Evolutionary conservation across 2,329 filamentous ascomycete genomes (phyloP).

Genomic region (Aspergillus sp.): DNA sequence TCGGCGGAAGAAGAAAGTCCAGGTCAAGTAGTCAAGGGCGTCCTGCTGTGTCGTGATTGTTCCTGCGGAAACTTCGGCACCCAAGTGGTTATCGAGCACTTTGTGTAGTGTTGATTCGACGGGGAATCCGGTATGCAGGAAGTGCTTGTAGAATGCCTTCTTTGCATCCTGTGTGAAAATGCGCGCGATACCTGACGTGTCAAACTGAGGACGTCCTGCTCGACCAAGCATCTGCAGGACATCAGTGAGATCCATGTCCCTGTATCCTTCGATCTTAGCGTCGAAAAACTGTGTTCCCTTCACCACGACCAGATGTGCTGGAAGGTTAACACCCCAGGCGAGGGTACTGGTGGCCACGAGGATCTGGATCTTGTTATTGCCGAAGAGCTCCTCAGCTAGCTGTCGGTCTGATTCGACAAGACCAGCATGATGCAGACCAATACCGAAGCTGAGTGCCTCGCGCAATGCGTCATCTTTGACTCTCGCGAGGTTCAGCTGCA

Average conservation of each 20-base stretch:
- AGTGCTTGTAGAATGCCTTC: slow-evolving; percentile 99
- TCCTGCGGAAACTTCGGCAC: slow-evolving; percentile 89
- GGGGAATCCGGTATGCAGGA: slow-evolving; percentile 95
- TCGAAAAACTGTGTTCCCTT: slow-evolving; percentile 99
- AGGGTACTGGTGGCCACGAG: slow-evolving; percentile 93
- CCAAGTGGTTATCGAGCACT: slow-evolving; percentile 93
- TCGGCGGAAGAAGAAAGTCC: slow-evolving; percentile 98
- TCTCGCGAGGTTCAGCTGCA: slow-evolving; percentile 80
- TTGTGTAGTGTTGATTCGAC: slow-evolving; percentile 96
- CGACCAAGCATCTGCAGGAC: slow-evolving; percentile 97
- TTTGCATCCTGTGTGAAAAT: slow-evolving; percentile 98
- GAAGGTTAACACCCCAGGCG: slow-evolving; percentile 97
- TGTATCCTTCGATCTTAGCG: slow-evolving; percentile 95
- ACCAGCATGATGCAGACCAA: slow-evolving; percentile 95
- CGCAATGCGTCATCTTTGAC: slow-evolving; percentile 92
- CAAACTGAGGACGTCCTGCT: slow-evolving; percentile 93
- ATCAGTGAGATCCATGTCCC: slow-evolving; percentile 98
- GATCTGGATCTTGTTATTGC: slow-evolving; percentile 98
- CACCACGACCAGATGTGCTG: slow-evolving; percentile 93
- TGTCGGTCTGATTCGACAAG: slow-evolving; percentile 92
- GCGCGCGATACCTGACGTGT: slow-evolving; percentile 89
- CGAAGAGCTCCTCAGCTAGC: slow-evolving; percentile 88
- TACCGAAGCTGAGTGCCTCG: slow-evolving; percentile 95
- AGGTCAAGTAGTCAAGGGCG: slow-evolving; percentile 94
- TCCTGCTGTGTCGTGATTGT: slow-evolving; percentile 95